phyloP scores from a whole-genome alignment of 345 rosid species.

The Arabis hirsuta region DNA sequence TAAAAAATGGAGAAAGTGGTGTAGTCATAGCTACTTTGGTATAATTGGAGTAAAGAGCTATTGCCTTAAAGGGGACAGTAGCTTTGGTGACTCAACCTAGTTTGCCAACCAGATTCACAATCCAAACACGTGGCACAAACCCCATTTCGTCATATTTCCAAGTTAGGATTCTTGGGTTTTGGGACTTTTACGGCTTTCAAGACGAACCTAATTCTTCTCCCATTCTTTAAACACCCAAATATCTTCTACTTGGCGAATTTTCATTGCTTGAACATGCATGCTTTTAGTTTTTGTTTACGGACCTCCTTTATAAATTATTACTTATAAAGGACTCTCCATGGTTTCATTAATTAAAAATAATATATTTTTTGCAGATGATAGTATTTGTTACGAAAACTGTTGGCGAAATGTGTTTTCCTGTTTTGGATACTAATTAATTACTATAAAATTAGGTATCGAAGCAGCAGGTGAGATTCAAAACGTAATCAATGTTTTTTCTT shows the following conservation, averaged over 20 bases:
- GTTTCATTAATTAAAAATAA: conserved; percentile 3
- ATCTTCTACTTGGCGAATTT: conserved; percentile 3
- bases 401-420: conserved; percentile 13
- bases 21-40: conserved; percentile 16
- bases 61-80: conserved; percentile 14
- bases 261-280: conserved; percentile 32
- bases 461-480: conserved; percentile 30
- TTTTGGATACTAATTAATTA: conserved; percentile 17
- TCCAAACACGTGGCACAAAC: conserved; percentile 22
- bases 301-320: background rate
- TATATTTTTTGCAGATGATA: background rate
- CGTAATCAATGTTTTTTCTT: conserved; percentile 21
- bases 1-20: conserved; percentile 7
- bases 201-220: conserved; percentile 28
- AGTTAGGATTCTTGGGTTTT: conserved; percentile 33
- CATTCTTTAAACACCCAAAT: conserved; percentile 9
- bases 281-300: conserved; percentile 12
- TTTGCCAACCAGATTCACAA: conserved; percentile 32
- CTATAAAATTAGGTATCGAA: conserved; percentile 34
- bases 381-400: conserved; percentile 23
- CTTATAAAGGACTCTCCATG: background rate
- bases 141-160: conserved; percentile 24
- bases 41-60: conserved; percentile 29
- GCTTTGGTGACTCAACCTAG: conserved; percentile 36
- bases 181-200: conserved; percentile 23